Evolutionary conservation across 805 yeast species (phyloP), one percentile per base, ranked within the genome.

Genomic region (Blastobotrys attinorum): DNA sequence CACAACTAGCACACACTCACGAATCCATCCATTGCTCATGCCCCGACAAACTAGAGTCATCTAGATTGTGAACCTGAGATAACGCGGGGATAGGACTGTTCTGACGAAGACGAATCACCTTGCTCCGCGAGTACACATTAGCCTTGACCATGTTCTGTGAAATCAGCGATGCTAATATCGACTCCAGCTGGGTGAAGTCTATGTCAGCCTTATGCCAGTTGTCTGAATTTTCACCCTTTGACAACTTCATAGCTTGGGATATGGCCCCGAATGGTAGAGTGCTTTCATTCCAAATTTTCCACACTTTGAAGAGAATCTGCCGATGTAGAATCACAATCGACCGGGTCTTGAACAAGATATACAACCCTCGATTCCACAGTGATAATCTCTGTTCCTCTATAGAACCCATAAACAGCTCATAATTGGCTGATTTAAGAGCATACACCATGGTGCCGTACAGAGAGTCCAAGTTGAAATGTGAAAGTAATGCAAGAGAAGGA

Each of bases 371-470:
- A 3, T 50, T 41, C 16, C 48, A 27, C 17, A 53, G 48, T 51
- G 60, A 49, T 47, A 57, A 54, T 32, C 20, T 18, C 33, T 57
- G 44, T 58, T 47, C 61, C 47, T 33, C 54, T 34, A 69, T 40
- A 57, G 50, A 58, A 34, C 61, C 59, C 55, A 53, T 55, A 45
- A 71, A 68, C 3, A 51, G 56, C 3, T 47, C 45, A 27, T 72
- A 61, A 47, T 71, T 66, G 1, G 83, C 86, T 2, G 57, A 29
- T 38, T 60, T 58, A 4, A 79, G 54, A 5, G 65, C 56, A 1
- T 47, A 45, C n/a, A 58, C 53, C 17, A 82, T 50, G 10, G 63
- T 60, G 2, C 55, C 50, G 50, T 75, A 76, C 5, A 63, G 55
- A 23, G 48, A 66, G 25, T 60, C 49, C 11, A 66, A 49, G 36